Base-by-base conservation (phyloP, 2,329 filamentous ascomycete genomes). In the Xylariaceae sp. region DNA sequence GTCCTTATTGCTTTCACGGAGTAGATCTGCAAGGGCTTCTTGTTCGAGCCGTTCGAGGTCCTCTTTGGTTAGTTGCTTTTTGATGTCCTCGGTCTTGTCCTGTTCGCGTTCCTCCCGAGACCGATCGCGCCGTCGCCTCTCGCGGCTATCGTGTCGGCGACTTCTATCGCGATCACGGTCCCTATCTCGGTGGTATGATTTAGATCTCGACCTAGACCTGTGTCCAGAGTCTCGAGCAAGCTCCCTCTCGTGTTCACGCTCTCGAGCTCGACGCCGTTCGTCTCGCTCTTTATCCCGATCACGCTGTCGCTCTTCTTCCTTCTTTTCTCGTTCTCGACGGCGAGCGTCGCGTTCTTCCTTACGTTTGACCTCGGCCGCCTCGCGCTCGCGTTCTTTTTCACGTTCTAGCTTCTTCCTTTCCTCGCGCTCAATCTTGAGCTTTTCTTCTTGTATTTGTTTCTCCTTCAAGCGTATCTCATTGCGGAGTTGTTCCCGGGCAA, bases 391-490 rank as follows among this genome's bases (percentile, higher is more conserved):
- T 56, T 79, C 77, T 48, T 74, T 73, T 60, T 78, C 76, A 30
- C 71, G 73, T 55, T 79, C 77, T 32, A 73, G 70, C 51, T 73
- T 73, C 63, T 76, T 78, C 37, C 77, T 78, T 70, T 81, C 78
- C 65, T 85, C 79, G 30, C 74, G 74, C 41, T 80, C 79, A 43
- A 83, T 80, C 51, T 79, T 77, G 31, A 75, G 75, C 64, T 83
- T 83, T 68, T 85, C 81, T 65, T 81, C 84, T 53, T 85, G 78
- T 35, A 82, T 80, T 52, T 81, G 80, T 26, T 76, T 76, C 59
- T 86, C 80, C 60, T 82, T 79, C 44, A 76, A 76, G 50, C 79
- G 75, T 19, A 85, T 72, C 61, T 85, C 81, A 46, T 84, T 80
- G 52, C 84, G 77, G 7, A 84, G 74, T 35, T 77, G 78, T 58